A percentile compares a stretch with the other conserved stretches of the same genome.
phyloP scores from a whole-genome alignment of 2,329 filamentous ascomycete genomes.

The Aureobasidium sp. region DNA sequence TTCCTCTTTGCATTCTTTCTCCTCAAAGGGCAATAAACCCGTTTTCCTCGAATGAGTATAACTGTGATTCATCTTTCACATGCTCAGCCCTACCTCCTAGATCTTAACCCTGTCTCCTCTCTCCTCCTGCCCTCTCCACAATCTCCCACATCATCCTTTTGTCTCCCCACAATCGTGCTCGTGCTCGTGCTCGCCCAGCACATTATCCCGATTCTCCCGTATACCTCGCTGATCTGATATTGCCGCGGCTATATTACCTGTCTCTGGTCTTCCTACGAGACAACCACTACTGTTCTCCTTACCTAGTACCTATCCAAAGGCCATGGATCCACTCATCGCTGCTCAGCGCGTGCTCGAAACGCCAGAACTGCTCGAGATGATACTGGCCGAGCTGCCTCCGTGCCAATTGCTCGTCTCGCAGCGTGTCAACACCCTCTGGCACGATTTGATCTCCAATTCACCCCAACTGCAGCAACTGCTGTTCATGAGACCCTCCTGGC shows the following conservation, averaged over 20 bases:
- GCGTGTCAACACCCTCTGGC: slow-evolving; percentile 23
- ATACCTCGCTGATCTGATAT: not conserved
- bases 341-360: slow-evolving; percentile 22
- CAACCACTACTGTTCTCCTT: not conserved
- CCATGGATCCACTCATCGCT: not conserved
- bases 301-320: not conserved
- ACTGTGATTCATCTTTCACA: not conserved
- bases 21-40: not conserved
- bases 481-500: slow-evolving; percentile 28
- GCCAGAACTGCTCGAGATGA: slow-evolving; percentile 31
- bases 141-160: not conserved
- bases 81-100: not conserved
- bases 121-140: not conserved
- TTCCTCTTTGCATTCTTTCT: not conserved
- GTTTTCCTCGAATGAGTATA: not conserved
- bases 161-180: not conserved
- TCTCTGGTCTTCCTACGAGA: not conserved
- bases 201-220: not conserved
- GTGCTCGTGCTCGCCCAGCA: not conserved
- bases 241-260: not conserved
- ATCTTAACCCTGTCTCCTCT: not conserved
- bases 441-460: slow-evolving; percentile 20
- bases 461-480: slow-evolving; percentile 24
- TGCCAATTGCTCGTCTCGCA: slow-evolving; percentile 27
- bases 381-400: slow-evolving; percentile 25